Base-by-base conservation (phyloP, 2,329 filamentous ascomycete species). In the Pseudogymnoascus sp. region DNA sequence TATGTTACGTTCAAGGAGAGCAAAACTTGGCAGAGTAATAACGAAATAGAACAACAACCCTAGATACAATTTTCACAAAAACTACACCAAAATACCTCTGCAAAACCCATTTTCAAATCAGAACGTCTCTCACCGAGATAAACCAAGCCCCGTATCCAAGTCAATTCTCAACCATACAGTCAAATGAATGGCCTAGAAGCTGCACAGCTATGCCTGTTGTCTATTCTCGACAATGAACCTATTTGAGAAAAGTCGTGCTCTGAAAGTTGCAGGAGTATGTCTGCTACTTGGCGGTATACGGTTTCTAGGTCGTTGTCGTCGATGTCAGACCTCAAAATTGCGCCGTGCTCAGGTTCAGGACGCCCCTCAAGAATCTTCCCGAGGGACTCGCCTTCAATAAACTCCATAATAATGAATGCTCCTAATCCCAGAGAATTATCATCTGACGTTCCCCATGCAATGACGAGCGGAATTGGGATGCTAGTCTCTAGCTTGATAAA, bases 351-450 rank as follows among this genome's bases (percentile, higher is more conserved):
- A 41, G 38, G 38, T 41, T 41, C 38, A 5, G 38, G 16, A 18
- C n/a, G 3, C 38, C 61, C 63, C 23, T 63, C 63, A 31, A 65
- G 62, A 55, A 65, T 61, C 38, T 33, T 65, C 23, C 60, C 62
- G 25, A 67, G 59, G 31, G 61, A 37, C 49, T 62, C 62, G 33
- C 65, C 62, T 38, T 67, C 63, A 38, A 67, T 64, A 59, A 52
- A 63, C 59, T 64, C 64, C 69, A 72, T 72, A n/a, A 73, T 69
- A 5, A 72, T 73, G 31, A 72, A 71, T 7, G 69, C 69, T 25
- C 71, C 69, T 25, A 73, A 64, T 62, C 66, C 64, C 55, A 71
- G 69, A 45, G 62, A 33, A 52, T 73, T 74, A 5, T 64, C 68
- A 25, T 66, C 61, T 60, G 73, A 70, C 7, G 59, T 49, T 43